Evolutionary conservation across 345 rosid species (phyloP), one percentile per base, ranked within the genome.

Genomic region (Populus deltoides): DNA sequence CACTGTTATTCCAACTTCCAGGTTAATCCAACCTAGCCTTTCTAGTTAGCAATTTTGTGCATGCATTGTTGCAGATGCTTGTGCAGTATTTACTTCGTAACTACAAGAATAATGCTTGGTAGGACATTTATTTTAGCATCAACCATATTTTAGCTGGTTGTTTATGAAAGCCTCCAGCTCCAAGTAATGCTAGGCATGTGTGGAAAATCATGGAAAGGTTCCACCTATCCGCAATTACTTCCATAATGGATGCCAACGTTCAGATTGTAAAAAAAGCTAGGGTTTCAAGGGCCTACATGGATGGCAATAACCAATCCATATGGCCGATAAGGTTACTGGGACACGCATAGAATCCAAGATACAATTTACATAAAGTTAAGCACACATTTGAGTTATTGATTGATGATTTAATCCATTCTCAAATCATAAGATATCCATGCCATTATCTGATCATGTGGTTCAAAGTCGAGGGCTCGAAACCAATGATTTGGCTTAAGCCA

Each of bases 301-400:
- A 38, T 49, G 65, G 16, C 78, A 25, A 33, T 16, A 47, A 49
- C 63, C 25, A 18, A 31, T 63, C 36, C 24, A 1, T 51, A 72
- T 72, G 39, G 31, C 53, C 25, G 75, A 33, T 31, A 35, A 5
- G 55, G 67, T 2, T 53, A 3, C 27, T 39, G 71, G 63, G 55
- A 72, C 62, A 66, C 57, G 27, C 43, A 73, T 16, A 77, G 83
- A 80, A 80, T 80, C 79, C 81, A 77, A 76, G 78, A 70, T 27
- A 59, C 22, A 41, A 29, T 47, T 75, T 69, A 27, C 25, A 8
- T 72, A 4, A 31, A 5, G 6, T 17, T 6, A 31, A 31, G 3
- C 31, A 17, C 22, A 16, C 20, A 13, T 16, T 49, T 33, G 36
- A 33, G 36, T 4, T 5, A 9, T 12, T 31, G 16, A 31, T 7